Base-by-base conservation (phyloP, 306 rosid species). In the Acacia acuminata region DNA sequence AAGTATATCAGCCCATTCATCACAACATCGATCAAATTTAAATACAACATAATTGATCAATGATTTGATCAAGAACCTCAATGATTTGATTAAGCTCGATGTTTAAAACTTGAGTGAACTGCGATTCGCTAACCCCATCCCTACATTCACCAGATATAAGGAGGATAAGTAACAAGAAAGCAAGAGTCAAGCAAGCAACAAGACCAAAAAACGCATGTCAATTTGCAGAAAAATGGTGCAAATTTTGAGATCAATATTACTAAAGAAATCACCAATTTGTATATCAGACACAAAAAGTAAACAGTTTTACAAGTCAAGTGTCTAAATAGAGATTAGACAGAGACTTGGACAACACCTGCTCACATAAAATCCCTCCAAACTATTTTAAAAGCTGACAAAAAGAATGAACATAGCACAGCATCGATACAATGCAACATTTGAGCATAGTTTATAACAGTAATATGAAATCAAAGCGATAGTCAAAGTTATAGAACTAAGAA, bases 61-160 rank as follows among this genome's bases (percentile, higher is more conserved):
- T 8, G 53, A 38, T 45, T 81, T 73, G 77, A 45, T 75, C 38
- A 27, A 48, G 69, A 80, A 92, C 99, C 98, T 96, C 88, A 25
- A 92, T 88, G 69, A 96, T 94, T 74, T 88, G 96, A 78, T 91
- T 94, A 45, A 96, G 87, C 79, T 96, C 99, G 4, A 91, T 83
- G 76, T 96, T 96, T 85, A 96, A 64, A 17, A 96, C 99, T 91
- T 96, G 99, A 56, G 87, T 96, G 86, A 96, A 96, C 22, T 96
- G 99, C 0, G 99, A 96, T 73, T 96, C 98, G n/a, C 99, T 96
- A 61, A 96, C 99, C 19, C 99, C 99, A 75, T 96, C 99, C 97
- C 99, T 96, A 50, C 20, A 80, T 79, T 68, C 75, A 51, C 69
- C 5, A 81, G 56, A 79, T 44, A 48, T 50, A 4, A 51, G 53